Evolutionary conservation across 2,329 filamentous ascomycete species (phyloP).

Genomic region (Beauveria brongniartii): DNA sequence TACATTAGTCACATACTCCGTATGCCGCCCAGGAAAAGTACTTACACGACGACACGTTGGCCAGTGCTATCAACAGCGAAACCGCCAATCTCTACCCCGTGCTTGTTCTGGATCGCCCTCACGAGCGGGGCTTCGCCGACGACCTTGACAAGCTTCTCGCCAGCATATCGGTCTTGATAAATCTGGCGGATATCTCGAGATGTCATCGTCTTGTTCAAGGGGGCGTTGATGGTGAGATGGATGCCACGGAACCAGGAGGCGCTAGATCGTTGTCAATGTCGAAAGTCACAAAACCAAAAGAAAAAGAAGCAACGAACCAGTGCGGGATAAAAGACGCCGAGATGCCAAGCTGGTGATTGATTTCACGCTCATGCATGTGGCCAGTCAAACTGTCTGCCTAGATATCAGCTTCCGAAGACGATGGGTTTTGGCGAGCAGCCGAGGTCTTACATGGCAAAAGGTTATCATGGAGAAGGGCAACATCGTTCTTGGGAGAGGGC

Average conservation of each 20-base stretch:
- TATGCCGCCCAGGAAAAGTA: background rate
- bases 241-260: slow-evolving; percentile 98
- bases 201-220: slow-evolving; percentile 76
- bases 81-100: slow-evolving; percentile 87
- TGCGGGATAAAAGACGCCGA: slow-evolving; percentile 84
- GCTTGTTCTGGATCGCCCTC: slow-evolving; percentile 74
- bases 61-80: slow-evolving; percentile 89
- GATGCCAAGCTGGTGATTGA: slow-evolving; percentile 66
- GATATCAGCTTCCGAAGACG: background rate
- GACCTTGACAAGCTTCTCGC: slow-evolving; percentile 91
- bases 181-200: slow-evolving; percentile 87
- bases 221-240: slow-evolving; percentile 83
- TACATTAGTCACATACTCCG: slow-evolving; percentile 9
- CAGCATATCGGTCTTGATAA: slow-evolving; percentile 93
- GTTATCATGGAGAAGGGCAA: slow-evolving; percentile 74
- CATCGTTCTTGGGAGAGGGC: slow-evolving; percentile 88
- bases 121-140: slow-evolving; percentile 81
- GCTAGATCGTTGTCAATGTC: background rate
- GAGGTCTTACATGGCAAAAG: slow-evolving; percentile 57
- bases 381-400: slow-evolving; percentile 46
- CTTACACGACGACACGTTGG: slow-evolving; percentile 74
- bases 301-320: slow-evolving; percentile 29
- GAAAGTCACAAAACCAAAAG: background rate
- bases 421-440: background rate
- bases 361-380: slow-evolving; percentile 92